Evolutionary conservation across 257 asterid genomes (phyloP).

Genomic region (Osmanthus fragrans): DNA sequence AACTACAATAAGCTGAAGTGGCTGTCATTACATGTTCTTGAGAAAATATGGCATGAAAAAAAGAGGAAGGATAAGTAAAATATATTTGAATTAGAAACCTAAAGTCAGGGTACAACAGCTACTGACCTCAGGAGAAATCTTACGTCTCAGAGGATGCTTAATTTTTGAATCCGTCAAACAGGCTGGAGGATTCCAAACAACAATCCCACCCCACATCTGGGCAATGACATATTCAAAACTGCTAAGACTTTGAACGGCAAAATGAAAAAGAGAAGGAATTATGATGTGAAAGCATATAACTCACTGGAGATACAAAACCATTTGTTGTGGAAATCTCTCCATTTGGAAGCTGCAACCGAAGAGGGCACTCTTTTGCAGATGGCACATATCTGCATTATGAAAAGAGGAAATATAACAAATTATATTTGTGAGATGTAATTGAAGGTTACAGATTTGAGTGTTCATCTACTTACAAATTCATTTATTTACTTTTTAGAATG

Average conservation of each 20-base stretch:
- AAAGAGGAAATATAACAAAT: slow-evolving; percentile 1
- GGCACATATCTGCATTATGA: slow-evolving; percentile 63
- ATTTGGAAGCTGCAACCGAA: slow-evolving; percentile 69
- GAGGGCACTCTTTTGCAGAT: slow-evolving; percentile 89
- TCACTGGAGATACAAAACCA: slow-evolving; percentile 95
- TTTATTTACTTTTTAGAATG: neutral
- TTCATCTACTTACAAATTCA: neutral
- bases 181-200: slow-evolving; percentile 85
- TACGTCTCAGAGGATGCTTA: slow-evolving; percentile 45
- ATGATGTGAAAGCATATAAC: slow-evolving; percentile 32
- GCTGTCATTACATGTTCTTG: neutral
- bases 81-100: neutral
- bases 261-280: slow-evolving; percentile 21
- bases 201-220: slow-evolving; percentile 97
- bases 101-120: neutral
- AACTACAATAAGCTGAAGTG: neutral
- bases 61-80: neutral
- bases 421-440: slow-evolving; percentile 17
- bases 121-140: slow-evolving; percentile 72
- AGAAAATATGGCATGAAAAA: neutral
- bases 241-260: slow-evolving; percentile 26
- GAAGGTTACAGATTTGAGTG: slow-evolving; percentile 7
- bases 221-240: slow-evolving; percentile 26
- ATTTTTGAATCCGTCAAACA: slow-evolving; percentile 49
- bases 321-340: slow-evolving; percentile 74